Evolutionary conservation across 2,329 filamentous ascomycete species (phyloP).

Genomic region (Aspergillus ustus): DNA sequence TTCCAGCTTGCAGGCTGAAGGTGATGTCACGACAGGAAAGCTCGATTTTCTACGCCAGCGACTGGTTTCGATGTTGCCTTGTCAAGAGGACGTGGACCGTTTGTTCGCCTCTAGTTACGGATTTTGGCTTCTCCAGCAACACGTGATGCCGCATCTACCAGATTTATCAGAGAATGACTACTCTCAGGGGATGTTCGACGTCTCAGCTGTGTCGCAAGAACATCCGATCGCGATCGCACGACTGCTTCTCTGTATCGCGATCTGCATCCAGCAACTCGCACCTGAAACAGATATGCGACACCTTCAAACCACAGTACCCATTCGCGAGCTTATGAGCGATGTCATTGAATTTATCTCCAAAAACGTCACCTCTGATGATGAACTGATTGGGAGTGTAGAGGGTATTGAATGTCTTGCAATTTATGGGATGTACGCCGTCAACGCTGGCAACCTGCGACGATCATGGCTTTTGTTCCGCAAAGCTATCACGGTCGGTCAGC

Average conservation of each 20-base stretch:
- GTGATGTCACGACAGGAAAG: background rate
- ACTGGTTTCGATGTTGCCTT: slow-evolving; percentile 2
- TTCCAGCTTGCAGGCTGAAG: background rate
- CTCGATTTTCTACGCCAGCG: background rate
- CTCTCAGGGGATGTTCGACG: background rate
- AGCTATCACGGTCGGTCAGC: background rate
- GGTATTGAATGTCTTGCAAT: slow-evolving; percentile 2
- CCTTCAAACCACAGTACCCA: background rate
- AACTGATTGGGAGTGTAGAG: background rate
- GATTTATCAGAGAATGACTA: background rate
- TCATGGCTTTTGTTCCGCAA: slow-evolving; percentile 5
- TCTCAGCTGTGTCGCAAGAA: background rate
- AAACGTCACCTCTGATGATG: background rate
- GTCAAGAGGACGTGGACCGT: slow-evolving; percentile 2
- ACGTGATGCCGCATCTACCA: background rate
- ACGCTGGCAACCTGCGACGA: slow-evolving; percentile 5
- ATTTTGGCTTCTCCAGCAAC: slow-evolving; percentile 4
- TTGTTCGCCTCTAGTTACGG: slow-evolving; percentile 2
- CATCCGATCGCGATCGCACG: background rate
- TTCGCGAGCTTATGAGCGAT: background rate
- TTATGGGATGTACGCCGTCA: slow-evolving; percentile 1
- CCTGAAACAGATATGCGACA: background rate
- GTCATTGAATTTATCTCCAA: background rate
- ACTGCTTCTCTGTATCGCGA: slow-evolving; percentile 1
- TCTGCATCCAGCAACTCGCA: slow-evolving; percentile 9